Percentiles rank a stretch among this genome's conserved stretches.
phyloP scores from a whole-genome alignment of 139 green algal species.

The Chlamydomonas applanata region DNA sequence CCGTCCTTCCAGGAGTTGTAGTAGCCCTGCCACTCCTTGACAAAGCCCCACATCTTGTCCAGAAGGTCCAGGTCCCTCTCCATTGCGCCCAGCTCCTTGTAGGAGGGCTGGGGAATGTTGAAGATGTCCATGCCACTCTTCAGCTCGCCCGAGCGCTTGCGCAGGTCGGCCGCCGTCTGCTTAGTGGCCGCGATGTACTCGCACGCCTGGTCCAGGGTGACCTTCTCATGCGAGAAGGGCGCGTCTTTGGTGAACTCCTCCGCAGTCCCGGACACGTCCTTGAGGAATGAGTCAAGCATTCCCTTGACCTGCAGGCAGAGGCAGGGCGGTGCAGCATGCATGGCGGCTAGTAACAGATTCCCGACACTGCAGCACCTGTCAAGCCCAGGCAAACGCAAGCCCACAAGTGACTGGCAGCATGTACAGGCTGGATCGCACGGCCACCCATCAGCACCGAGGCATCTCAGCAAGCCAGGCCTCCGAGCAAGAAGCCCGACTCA shows the following conservation, averaged over 20 bases:
- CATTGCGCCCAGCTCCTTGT: conserved; percentile 65
- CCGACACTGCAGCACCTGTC: not conserved
- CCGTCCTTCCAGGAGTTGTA: conserved; percentile 83
- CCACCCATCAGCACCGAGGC: not conserved
- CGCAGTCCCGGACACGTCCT: conserved; percentile 54
- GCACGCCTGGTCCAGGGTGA: conserved; percentile 26
- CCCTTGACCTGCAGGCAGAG: conserved; percentile 47
- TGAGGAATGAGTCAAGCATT: conserved; percentile 81
- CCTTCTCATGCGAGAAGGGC: conserved; percentile 44
- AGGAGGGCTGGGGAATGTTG: conserved; percentile 67
- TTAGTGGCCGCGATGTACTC: conserved; percentile 44
- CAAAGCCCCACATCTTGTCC: conserved; percentile 70
- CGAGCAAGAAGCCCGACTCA: too few species aligned
- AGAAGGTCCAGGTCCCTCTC: conserved; percentile 74
- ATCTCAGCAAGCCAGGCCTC: too few species aligned
- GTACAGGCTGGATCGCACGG: not conserved
- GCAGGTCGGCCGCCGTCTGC: conserved; percentile 19
- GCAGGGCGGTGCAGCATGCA: not conserved
- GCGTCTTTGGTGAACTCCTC: conserved; percentile 65
- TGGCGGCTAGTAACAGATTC: too few species aligned
- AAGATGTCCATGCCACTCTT: conserved; percentile 89
- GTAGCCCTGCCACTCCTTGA: conserved; percentile 70
- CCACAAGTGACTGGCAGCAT: not conserved
- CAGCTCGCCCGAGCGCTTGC: conserved; percentile 53
- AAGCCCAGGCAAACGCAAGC: not conserved